Percentiles rank a stretch among this genome's conserved stretches.
These are phyloP conservation scores for Leishmania braziliensis DNA, from an alignment of 208 protist genomes.

Conservation along the genomic window DNA sequence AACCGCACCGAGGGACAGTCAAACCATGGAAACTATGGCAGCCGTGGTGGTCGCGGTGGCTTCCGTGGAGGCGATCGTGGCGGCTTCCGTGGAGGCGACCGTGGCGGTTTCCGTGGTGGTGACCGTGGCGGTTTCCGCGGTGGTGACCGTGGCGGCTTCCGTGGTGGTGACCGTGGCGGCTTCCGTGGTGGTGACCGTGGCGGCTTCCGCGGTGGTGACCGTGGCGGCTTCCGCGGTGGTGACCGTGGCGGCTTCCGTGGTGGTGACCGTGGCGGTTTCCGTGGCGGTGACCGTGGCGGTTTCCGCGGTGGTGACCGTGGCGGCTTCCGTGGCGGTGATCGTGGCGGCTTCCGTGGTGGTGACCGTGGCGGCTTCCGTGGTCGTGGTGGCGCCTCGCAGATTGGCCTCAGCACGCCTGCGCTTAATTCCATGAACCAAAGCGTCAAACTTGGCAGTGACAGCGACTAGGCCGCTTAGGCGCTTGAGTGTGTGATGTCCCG, in stretches of 20 bases:
- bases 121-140: slow-evolving; percentile 36
- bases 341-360: slow-evolving; percentile 35
- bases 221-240: slow-evolving; percentile 43
- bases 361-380: slow-evolving; percentile 40
- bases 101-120: slow-evolving; percentile 37
- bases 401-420: slow-evolving; percentile 54
- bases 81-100: slow-evolving; percentile 34
- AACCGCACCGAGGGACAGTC: slow-evolving; percentile 42
- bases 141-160: slow-evolving; percentile 34
- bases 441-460: slow-evolving; percentile 80
- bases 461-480: slow-evolving; percentile 37
- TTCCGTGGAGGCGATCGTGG: slow-evolving; percentile 37
- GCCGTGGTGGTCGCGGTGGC: slow-evolving; percentile 35
- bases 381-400: slow-evolving; percentile 63
- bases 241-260: slow-evolving; percentile 62
- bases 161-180: slow-evolving; percentile 36
- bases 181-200: slow-evolving; percentile 48
- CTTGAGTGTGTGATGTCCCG: not conserved
- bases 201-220: slow-evolving; percentile 45
- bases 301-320: slow-evolving; percentile 35
- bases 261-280: slow-evolving; percentile 44
- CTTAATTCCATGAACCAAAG: slow-evolving; percentile 58
- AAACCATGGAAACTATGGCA: slow-evolving; percentile 34
- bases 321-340: slow-evolving; percentile 34
- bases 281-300: slow-evolving; percentile 46